Evolutionary conservation across 164 flowering plant species (phyloP).

Genomic region (Vitis rotundifolia): DNA sequence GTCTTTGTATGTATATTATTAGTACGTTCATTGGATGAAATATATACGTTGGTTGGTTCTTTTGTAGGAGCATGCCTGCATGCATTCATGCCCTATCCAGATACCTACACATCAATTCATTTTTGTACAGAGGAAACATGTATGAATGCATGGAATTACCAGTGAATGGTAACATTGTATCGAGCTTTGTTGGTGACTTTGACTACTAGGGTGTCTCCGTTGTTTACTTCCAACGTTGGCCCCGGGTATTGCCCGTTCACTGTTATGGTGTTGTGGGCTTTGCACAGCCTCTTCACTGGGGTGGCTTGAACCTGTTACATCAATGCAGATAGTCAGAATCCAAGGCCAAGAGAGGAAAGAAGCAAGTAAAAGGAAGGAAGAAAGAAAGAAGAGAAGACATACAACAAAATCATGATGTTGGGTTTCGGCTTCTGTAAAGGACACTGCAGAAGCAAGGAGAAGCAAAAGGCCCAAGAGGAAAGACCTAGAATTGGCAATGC

Average conservation of each 20-base stretch:
- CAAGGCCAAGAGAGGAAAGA: constrained; percentile 1
- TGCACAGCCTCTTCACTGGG: constrained; percentile 97
- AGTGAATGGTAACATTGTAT: constrained; percentile 81
- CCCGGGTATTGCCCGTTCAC: constrained; percentile 91
- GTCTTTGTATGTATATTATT: neutral
- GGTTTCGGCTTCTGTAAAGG: constrained; percentile 29
- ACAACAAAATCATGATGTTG: constrained; percentile 69
- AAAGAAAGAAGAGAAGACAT: constrained; percentile 14
- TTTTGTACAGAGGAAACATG: neutral
- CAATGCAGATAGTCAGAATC: neutral
- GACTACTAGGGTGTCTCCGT: constrained; percentile 77
- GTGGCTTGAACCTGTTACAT: constrained; percentile 70
- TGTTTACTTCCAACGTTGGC: constrained; percentile 72
- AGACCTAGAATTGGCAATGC: constrained; percentile 1
- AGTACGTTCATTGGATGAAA: neutral
- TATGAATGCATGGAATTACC: constrained; percentile 41
- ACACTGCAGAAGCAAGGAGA: constrained; percentile 24
- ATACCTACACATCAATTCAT: no score
- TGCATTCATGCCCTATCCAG: no score
- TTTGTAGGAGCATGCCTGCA: no score
- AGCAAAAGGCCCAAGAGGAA: constrained; percentile 22
- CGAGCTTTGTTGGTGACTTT: constrained; percentile 67
- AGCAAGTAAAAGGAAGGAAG: neutral
- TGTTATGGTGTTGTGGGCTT: constrained; percentile 61
- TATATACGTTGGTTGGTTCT: no score